These are phyloP conservation scores for Eimeria necatrix DNA, from an alignment of 169 alveolate species.

Conservation along the genomic window DNA sequence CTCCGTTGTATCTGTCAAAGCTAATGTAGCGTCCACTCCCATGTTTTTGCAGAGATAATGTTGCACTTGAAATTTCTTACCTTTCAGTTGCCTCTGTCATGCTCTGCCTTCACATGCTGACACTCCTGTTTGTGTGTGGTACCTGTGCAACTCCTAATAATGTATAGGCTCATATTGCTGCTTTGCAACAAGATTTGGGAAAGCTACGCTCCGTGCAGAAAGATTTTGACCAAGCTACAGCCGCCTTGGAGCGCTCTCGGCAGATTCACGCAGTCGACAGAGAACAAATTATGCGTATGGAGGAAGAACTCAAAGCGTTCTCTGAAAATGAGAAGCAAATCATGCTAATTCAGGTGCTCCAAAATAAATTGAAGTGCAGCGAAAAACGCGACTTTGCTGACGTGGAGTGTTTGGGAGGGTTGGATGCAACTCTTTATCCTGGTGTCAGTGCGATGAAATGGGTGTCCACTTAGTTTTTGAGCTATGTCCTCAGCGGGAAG, in stretches of 20 bases:
- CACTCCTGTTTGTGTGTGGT: background rate
- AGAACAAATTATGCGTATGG: constrained; percentile 59
- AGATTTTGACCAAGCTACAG: constrained; percentile 38
- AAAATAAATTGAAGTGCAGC: background rate
- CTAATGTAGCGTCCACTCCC: too few species aligned
- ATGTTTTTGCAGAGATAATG: too few species aligned
- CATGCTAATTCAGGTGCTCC: constrained; percentile 23
- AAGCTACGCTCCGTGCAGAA: background rate
- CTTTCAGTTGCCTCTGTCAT: too few species aligned
- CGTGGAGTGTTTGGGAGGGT: background rate
- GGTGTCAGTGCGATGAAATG: background rate
- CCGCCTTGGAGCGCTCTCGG: constrained; percentile 37
- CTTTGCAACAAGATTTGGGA: constrained; percentile 53
- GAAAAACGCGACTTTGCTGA: background rate
- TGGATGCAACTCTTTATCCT: background rate
- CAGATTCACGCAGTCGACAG: constrained; percentile 47
- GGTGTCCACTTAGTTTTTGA: background rate
- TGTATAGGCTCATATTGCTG: constrained; percentile 58
- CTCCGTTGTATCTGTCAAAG: background rate
- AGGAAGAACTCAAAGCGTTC: constrained; percentile 49
- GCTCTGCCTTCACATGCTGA: too few species aligned
- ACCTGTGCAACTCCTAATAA: background rate
- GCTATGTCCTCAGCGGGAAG: constrained; percentile 54
- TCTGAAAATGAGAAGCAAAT: constrained; percentile 9
- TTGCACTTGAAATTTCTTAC: background rate